Percentiles rank a stretch among this genome's conserved stretches.
These are phyloP conservation scores for Graphilbum sp. DNA, from an alignment of 2,329 filamentous ascomycete species.

Conservation along the genomic window DNA sequence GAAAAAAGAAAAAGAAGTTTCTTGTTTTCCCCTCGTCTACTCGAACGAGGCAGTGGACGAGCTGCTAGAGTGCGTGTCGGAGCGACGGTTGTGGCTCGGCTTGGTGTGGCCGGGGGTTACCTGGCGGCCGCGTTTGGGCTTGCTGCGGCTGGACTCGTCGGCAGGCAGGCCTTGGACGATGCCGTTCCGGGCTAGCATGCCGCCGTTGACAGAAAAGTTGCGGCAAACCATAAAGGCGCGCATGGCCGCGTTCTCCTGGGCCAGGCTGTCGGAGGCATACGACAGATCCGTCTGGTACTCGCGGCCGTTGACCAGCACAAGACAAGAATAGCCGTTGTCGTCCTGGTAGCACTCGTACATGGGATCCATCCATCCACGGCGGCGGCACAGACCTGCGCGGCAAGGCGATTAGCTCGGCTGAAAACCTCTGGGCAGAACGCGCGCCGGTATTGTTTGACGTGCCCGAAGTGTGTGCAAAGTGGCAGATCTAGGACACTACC, in stretches of 20 bases:
- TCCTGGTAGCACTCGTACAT: slow-evolving; percentile 70
- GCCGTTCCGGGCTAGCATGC: slow-evolving; percentile 61
- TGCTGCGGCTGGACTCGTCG: slow-evolving; percentile 31
- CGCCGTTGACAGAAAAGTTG: slow-evolving; percentile 93
- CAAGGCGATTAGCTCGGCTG: not conserved
- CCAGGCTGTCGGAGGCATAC: slow-evolving; percentile 67
- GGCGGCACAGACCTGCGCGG: slow-evolving; percentile 68
- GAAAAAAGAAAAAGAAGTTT: not conserved
- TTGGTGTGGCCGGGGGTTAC: slow-evolving; percentile 11
- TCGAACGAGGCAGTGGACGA: slow-evolving; percentile 45
- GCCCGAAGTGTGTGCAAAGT: no score
- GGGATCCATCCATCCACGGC: slow-evolving; percentile 85
- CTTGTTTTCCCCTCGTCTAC: slow-evolving; percentile 13
- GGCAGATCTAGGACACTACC: no score
- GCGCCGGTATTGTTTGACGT: no score
- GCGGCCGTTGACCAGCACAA: slow-evolving; percentile 87
- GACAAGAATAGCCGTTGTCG: slow-evolving; percentile 65
- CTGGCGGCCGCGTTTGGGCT: slow-evolving; percentile 32
- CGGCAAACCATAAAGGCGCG: slow-evolving; percentile 95
- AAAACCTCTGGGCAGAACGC: no score
- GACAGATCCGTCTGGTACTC: slow-evolving; percentile 86
- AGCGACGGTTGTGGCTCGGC: slow-evolving; percentile 21
- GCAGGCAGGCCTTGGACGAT: slow-evolving; percentile 51
- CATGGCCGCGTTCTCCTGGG: slow-evolving; percentile 87
- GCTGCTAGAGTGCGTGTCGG: slow-evolving; percentile 44